These are phyloP conservation scores for Diaporthe humulicola DNA, from an alignment of 2,329 filamentous ascomycete genomes.

Conservation along the genomic window DNA sequence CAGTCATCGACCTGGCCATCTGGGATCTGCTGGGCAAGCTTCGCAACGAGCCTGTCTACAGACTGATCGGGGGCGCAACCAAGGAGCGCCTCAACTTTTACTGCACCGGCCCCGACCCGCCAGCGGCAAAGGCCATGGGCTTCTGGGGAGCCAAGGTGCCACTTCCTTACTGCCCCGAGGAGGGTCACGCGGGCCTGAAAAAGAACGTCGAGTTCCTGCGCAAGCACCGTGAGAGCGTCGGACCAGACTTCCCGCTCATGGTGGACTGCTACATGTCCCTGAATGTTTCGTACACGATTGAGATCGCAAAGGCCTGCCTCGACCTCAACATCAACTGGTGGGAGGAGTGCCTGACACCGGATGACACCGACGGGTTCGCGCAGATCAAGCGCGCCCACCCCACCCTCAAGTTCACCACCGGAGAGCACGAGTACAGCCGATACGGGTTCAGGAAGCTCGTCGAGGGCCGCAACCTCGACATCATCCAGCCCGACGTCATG, in stretches of 20 bases:
- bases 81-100: slow-evolving; percentile 89
- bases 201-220: slow-evolving; percentile 93
- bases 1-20: slow-evolving; percentile 91
- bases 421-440: slow-evolving; percentile 94
- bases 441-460: slow-evolving; percentile 96
- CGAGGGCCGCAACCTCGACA: slow-evolving; percentile 91
- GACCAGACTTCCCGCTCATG: slow-evolving; percentile 91
- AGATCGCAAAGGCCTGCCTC: slow-evolving; percentile 86
- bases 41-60: slow-evolving; percentile 92
- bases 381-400: slow-evolving; percentile 93
- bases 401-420: slow-evolving; percentile 92
- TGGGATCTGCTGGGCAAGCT: slow-evolving; percentile 96
- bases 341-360: slow-evolving; percentile 93
- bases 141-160: slow-evolving; percentile 94
- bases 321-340: slow-evolving; percentile 95
- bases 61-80: slow-evolving; percentile 92
- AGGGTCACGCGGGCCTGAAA: slow-evolving; percentile 82
- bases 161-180: slow-evolving; percentile 89
- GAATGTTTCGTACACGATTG: slow-evolving; percentile 92
- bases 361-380: slow-evolving; percentile 92
- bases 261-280: slow-evolving; percentile 98
- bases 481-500: slow-evolving; percentile 97
- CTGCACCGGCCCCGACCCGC: slow-evolving; percentile 91
- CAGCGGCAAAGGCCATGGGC: slow-evolving; percentile 84
- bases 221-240: slow-evolving; percentile 86